Base-by-base conservation (phyloP, 2,329 filamentous ascomycete species). In the Hymenoscyphus albidus region DNA sequence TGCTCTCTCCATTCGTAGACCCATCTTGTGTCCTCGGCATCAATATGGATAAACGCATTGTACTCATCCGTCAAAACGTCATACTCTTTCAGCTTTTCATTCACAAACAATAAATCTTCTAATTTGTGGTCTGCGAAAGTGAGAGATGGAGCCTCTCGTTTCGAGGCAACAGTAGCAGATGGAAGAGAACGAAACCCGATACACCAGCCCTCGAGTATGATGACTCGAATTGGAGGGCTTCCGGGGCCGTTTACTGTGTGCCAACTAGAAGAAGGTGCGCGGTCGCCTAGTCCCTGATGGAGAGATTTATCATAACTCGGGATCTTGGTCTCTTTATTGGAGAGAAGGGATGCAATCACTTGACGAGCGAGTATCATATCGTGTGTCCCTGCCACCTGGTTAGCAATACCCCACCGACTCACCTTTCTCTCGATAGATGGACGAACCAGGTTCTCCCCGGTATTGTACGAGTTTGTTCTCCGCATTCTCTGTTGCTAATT, bases 141-240 rank as follows among this genome's bases (percentile, higher is more conserved):
- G 0, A 82, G 81, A 18, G 78, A 67, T 9, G 56, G 18, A 18
- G 64, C 48, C 1, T 61, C 70, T 67, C 79, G 74, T 79, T 81
- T 84, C 35, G 71, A 65, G 64, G 77, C 74, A 1, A 90, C 70
- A 0, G 78, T 77, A 0, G 74, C 69, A 0, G 80, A 76, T 18
- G 78, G 71, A 27, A 89, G 76, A 0, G 87, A 77, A 9, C 83
- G 82, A 73, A 91, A 91, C 0, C 88, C 88, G 2, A 91, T 83
- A 74, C 86, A 90, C 88, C 88, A 91, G 1, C 88, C 88, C 75
- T 91, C 88, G 67, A 91, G 88, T 31, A 91, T 82, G 0, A 91
- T 80, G 1, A 90, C 81, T 3, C 78, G 69, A 31, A 76, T 75
- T 6, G 62, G 65, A 1, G 62, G 54, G 39, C 67, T 54, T 13